Evolutionary conservation across 805 yeast species (phyloP), one percentile per base, ranked within the genome.

Genomic region (Candida silvicultrix): DNA sequence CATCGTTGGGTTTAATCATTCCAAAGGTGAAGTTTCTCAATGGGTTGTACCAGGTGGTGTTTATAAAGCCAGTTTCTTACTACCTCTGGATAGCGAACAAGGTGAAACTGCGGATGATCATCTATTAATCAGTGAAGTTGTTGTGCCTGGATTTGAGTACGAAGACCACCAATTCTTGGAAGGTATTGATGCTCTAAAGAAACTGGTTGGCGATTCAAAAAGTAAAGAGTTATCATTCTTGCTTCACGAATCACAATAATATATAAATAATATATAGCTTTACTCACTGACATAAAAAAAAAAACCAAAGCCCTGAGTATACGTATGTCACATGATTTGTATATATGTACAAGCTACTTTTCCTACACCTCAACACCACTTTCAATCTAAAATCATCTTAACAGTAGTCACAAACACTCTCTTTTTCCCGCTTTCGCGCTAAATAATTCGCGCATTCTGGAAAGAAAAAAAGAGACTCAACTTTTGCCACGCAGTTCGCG

Each of bases 1-100:
- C 55, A 67, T 65, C 20, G 83, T 77, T 23, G 84, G 83, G 0
- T 75, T 76, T 49, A 68, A 76, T 49, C 60, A 67, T 32, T 58
- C 60, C 0, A 60, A 60, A 12, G 80, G 80, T 7, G 81, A 77
- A 55, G 64, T 72, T 5, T 65, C 74, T 38, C 84, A 78, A 57
- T 78, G 83, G 83, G 81, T 78, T 6, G 83, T 78, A n/a, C 81
- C 80, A 11, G 80, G 81, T 1, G 81, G 75, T 12, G 76, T 73
- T 18, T 78, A 73, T 63, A 78, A 78, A 55, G 81, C 82, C 5
- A 73, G 80, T 42, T 78, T 74, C 53, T 45, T 76, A 21, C 38
- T 70, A 4, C 75, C 77, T n/a, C 55, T 65, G 38, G 50, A 46
- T 19, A 65, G 57, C 5, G 59, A 34, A 4, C 16, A 20, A 2